A percentile compares a stretch with the other conserved stretches of the same genome.
Conservation (phyloP, 805 yeast genomes). For the Pichia heedii region DNA sequence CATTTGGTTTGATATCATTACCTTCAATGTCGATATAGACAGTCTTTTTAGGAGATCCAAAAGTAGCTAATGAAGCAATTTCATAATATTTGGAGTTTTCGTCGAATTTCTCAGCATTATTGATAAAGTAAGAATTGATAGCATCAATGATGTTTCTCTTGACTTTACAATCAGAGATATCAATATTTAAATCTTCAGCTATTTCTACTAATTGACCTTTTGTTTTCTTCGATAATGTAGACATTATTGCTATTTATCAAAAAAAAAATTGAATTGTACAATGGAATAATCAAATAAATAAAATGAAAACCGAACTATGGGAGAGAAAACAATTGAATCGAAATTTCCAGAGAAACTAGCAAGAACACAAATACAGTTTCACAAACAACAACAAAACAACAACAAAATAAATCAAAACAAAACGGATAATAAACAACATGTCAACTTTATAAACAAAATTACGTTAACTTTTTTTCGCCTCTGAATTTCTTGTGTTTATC, state of each 20-base stretch:
- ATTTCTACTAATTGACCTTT: conserved; percentile 25
- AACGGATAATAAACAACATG: neutral
- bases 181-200: conserved; percentile 23
- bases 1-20: conserved; percentile 1
- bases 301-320: neutral
- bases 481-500: conserved; percentile 1
- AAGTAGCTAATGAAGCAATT: conserved; percentile 13
- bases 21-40: conserved; percentile 12
- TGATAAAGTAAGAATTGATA: conserved; percentile 16
- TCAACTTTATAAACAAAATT: neutral
- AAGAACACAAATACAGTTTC: neutral
- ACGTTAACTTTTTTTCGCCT: neutral
- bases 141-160: conserved; percentile 23
- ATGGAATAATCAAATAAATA: neutral
- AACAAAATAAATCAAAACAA: too few relatives aligned
- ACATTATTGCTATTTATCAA: conserved; percentile 3
- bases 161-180: conserved; percentile 17
- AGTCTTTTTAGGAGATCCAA: conserved; percentile 11
- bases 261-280: neutral
- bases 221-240: conserved; percentile 22
- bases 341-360: too few relatives aligned
- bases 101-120: conserved; percentile 16
- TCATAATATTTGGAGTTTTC: conserved; percentile 22
- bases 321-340: too few relatives aligned
- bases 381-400: neutral